Base-by-base conservation (phyloP, 2,329 filamentous ascomycete genomes). In the Fusarium sp. region DNA sequence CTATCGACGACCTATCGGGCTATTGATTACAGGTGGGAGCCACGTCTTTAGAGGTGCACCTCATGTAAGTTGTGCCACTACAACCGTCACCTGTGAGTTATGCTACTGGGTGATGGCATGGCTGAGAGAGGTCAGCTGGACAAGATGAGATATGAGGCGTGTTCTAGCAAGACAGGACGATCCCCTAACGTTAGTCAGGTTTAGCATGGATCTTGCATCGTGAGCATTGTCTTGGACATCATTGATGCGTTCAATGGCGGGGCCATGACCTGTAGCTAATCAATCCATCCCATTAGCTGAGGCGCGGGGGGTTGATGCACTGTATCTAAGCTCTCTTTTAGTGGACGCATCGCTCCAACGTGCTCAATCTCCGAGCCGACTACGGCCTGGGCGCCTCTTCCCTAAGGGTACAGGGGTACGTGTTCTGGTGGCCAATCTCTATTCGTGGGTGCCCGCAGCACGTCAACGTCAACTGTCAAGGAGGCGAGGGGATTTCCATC, bases 41-140 rank as follows among this genome's bases (percentile, higher is more conserved):
- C 65, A 68, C 56, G 66, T 67, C 61, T 64, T 45, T 20, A 24
- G 37, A 28, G 26, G 56, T 39, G 35, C 37, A 35, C 55, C 35
- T 58, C 37, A 68, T 70, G 63, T 70, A 67, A 65, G 54, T 65
- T 56, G 68, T 73, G 50, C 60, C 56, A 72, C 70, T 62, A 41
- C 44, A 50, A 51, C 46, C 49, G 56, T 43, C 44, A 58, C 44
- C 40, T 55, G 47, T 40, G 30, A 65, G 52, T 48, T 58, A 55
- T 54, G 45, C 46, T 51, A 64, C 53, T 63, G 58, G 67, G 45
- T 39, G 57, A 65, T 64, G 54, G 28, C 33, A 61, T 53, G 33
- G 39, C 47, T 48, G 20, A 33, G 22, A 30, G 47, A 65, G 57
- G 68, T 72, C 70, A 72, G 68, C 68, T 63, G 68, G 63, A 51